Conservation (phyloP, 148 eudicot species). For the Arbutus unedo region DNA sequence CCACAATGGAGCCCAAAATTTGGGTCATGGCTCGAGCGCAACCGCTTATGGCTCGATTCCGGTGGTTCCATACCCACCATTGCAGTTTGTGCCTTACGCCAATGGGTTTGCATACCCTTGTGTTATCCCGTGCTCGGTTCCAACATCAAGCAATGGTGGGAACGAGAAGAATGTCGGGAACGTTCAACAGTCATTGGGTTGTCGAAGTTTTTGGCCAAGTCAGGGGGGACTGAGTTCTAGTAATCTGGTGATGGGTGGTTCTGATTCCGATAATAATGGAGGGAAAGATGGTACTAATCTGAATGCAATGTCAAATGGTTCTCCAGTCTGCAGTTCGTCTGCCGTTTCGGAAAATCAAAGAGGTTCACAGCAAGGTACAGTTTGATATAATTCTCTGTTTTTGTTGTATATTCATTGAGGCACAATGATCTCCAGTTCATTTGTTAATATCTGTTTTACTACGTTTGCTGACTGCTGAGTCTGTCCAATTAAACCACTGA, state of each 20-base stretch:
- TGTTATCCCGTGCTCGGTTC: slow-evolving; percentile 16
- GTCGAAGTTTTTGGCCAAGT: slow-evolving; percentile 24
- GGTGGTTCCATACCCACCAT: neutral
- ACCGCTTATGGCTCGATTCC: neutral
- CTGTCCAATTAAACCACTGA: no score
- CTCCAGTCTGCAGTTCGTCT: slow-evolving; percentile 25
- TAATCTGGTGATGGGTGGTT: neutral
- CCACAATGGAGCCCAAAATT: neutral
- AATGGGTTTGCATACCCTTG: slow-evolving; percentile 18
- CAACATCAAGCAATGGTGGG: neutral
- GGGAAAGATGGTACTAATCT: slow-evolving; percentile 13
- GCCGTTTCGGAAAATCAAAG: slow-evolving; percentile 42
- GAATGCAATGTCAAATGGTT: slow-evolving; percentile 27
- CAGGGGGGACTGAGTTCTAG: slow-evolving; percentile 15
- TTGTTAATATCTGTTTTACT: no score
- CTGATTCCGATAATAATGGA: neutral
- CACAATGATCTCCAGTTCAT: no score
- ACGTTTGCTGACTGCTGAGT: no score
- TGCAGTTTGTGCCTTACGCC: slow-evolving; percentile 13
- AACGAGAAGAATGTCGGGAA: neutral
- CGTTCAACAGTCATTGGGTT: neutral
- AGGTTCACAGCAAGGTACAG: slow-evolving; percentile 47
- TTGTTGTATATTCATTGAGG: neutral
- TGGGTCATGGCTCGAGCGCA: neutral
- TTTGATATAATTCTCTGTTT: no score